These are phyloP conservation scores for Sequoiadendron giganteum DNA, from an alignment of 75 land plant species.

Conservation along the genomic window DNA sequence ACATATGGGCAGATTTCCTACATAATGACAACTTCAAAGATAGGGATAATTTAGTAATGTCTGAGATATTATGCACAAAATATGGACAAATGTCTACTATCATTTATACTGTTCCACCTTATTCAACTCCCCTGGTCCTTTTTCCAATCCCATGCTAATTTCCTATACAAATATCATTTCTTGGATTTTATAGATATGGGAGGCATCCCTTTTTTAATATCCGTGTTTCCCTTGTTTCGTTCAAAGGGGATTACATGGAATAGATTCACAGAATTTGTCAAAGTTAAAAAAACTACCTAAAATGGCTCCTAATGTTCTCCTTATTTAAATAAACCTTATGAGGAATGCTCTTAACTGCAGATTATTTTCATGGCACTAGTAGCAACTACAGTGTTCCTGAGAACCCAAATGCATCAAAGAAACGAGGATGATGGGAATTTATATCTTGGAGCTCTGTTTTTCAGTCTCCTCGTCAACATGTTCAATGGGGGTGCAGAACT, in stretches of 20 bases:
- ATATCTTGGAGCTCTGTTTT: constrained; percentile 32
- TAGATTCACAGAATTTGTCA: neutral
- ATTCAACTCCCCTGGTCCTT: too few relatives aligned
- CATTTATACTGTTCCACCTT: neutral
- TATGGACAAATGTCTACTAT: neutral
- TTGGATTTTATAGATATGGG: too few relatives aligned
- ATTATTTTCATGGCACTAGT: constrained; percentile 34
- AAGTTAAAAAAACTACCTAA: too few relatives aligned
- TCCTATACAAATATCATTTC: too few relatives aligned
- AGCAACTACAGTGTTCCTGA: constrained; percentile 22
- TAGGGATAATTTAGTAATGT: neutral
- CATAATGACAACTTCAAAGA: neutral
- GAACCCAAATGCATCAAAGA: constrained; percentile 24
- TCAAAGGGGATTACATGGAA: too few relatives aligned
- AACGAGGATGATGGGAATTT: constrained; percentile 13
- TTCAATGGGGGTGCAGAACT: constrained; percentile 37
- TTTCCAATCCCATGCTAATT: too few relatives aligned
- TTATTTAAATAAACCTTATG: neutral
- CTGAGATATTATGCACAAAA: neutral
- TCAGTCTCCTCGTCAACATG: constrained; percentile 19
- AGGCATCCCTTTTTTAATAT: too few relatives aligned
- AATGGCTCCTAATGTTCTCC: neutral
- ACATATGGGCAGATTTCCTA: neutral
- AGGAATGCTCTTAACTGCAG: constrained; percentile 18
- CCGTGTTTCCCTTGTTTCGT: too few relatives aligned